These are phyloP conservation scores for Dactylellina haptotyla DNA, from an alignment of 2,329 filamentous ascomycete genomes.

Conservation along the genomic window DNA sequence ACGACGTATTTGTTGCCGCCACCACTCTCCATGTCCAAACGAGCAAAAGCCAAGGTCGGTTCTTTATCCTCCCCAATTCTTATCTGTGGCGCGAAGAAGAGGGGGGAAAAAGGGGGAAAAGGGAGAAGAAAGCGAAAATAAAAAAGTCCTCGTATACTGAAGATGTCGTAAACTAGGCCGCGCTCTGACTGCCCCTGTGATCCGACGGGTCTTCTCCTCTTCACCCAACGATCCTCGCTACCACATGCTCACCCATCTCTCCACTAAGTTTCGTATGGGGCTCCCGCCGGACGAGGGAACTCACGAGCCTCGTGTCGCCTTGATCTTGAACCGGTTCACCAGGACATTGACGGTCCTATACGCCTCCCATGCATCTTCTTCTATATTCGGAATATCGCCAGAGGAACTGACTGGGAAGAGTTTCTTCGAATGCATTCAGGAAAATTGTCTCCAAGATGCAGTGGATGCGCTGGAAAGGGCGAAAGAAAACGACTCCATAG, in stretches of 20 bases:
- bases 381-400: constrained; percentile 78
- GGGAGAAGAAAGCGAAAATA: too few relatives aligned
- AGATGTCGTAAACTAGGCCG: constrained; percentile 68
- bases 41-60: constrained; percentile 78
- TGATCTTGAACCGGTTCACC: constrained; percentile 88
- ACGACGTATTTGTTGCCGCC: constrained; percentile 86
- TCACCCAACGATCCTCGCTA: constrained; percentile 85
- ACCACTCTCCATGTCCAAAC: constrained; percentile 79
- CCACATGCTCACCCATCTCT: constrained; percentile 87
- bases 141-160: constrained; percentile 38
- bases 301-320: constrained; percentile 81
- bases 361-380: constrained; percentile 77
- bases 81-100: too few relatives aligned
- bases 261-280: constrained; percentile 74
- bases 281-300: constrained; percentile 68
- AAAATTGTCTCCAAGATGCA: constrained; percentile 79
- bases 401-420: constrained; percentile 77
- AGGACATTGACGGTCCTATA: constrained; percentile 86
- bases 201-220: constrained; percentile 81
- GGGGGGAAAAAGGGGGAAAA: too few relatives aligned
- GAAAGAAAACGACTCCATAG: constrained; percentile 90
- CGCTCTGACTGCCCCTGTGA: constrained; percentile 78
- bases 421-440: constrained; percentile 87
- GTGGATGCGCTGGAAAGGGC: constrained; percentile 82
- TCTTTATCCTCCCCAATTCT: not conserved